Percentiles rank a stretch among this genome's conserved stretches.
phyloP scores from a whole-genome alignment of 2,329 filamentous ascomycete genomes.

The Diaporthe sp. region DNA sequence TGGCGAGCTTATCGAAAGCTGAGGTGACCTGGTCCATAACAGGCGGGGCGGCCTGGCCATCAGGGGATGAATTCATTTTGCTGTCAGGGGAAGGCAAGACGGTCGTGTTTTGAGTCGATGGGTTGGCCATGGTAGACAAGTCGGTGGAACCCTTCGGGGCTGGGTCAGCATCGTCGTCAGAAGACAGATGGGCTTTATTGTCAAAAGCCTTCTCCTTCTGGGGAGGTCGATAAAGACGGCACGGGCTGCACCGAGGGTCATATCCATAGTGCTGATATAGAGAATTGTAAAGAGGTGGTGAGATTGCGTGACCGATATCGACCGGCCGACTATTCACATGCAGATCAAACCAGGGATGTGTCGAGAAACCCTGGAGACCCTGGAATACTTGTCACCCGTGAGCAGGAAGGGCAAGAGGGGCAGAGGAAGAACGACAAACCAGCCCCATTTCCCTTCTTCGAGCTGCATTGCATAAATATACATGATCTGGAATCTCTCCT shows the following conservation, averaged over 20 bases:
- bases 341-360: background rate
- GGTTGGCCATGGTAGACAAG: background rate
- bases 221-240: no score
- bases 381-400: background rate
- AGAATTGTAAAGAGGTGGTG: background rate
- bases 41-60: background rate
- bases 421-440: background rate
- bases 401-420: background rate
- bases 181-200: background rate
- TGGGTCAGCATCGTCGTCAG: background rate
- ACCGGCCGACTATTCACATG: background rate
- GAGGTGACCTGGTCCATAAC: background rate
- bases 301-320: background rate
- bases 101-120: background rate
- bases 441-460: background rate
- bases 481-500: background rate
- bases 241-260: background rate
- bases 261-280: background rate
- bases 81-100: background rate
- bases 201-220: accelerated
- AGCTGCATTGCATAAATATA: background rate
- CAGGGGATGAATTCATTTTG: background rate
- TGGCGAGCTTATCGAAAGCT: background rate
- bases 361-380: background rate
- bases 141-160: background rate